These are phyloP conservation scores for Sclerotinia spermophila DNA, from an alignment of 2,329 filamentous ascomycete genomes.

Conservation along the genomic window DNA sequence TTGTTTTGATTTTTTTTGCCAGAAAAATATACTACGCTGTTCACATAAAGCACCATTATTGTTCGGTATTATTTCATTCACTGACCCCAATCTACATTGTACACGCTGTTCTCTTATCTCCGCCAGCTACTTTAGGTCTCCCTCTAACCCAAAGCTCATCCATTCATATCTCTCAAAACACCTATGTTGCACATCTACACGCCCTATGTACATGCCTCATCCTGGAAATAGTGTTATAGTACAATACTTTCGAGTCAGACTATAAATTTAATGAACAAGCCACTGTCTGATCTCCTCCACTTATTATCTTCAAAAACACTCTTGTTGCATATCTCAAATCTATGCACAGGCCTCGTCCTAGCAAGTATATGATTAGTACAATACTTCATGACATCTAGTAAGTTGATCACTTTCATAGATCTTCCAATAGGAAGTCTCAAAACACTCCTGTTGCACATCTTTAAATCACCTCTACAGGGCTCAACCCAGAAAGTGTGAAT, in stretches of 20 bases:
- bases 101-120: too few relatives aligned
- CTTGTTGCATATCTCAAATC: neutral
- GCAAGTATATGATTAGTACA: neutral
- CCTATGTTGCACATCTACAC: neutral
- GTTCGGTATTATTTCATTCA: neutral
- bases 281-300: neutral
- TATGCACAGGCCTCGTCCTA: neutral
- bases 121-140: neutral
- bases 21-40: too few relatives aligned
- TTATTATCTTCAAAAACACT: neutral
- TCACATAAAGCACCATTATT: too few relatives aligned
- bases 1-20: too few relatives aligned
- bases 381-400: neutral
- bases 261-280: neutral
- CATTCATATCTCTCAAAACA: neutral
- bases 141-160: neutral
- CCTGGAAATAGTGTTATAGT: neutral
- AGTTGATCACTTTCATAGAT: neutral
- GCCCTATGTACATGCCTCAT: neutral
- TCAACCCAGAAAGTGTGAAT: neutral
- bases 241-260: neutral
- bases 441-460: neutral
- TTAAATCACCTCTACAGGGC: accelerated
- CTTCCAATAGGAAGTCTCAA: neutral
- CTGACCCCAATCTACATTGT: too few relatives aligned